phyloP scores from a whole-genome alignment of 208 protist genomes.

The Trypanosoma avium region DNA sequence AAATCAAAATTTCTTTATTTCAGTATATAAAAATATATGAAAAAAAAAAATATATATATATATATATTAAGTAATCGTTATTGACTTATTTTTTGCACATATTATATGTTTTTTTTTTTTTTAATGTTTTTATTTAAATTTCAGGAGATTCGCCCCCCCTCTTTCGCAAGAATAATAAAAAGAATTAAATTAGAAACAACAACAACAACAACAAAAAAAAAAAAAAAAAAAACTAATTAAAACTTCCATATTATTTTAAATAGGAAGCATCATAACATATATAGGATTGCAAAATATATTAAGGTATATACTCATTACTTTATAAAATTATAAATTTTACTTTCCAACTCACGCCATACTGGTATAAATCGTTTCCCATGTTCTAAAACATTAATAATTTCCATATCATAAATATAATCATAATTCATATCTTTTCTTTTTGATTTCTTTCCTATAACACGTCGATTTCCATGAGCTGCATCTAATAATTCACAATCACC shows the following conservation, averaged over 20 bases:
- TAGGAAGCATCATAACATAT: no score
- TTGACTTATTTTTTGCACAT: no score
- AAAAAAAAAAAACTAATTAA: no score
- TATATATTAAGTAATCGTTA: neutral
- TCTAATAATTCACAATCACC: constrained; percentile 55
- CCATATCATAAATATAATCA: constrained; percentile 34
- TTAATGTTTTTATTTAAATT: no score
- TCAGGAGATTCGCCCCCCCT: no score
- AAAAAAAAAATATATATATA: neutral
- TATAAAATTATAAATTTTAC: constrained; percentile 25
- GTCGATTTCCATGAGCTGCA: constrained; percentile 29
- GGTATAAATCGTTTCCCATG: constrained; percentile 73
- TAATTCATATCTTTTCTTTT: constrained; percentile 34
- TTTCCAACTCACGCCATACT: constrained; percentile 57
- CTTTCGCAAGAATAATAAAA: no score
- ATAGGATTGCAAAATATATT: no score
- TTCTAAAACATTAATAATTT: constrained; percentile 56
- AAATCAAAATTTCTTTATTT: neutral
- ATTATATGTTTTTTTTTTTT: no score
- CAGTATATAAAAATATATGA: neutral
- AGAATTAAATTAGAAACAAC: no score
- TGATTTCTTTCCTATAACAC: constrained; percentile 50
- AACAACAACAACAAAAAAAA: no score
- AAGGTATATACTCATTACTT: neutral
- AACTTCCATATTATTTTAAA: no score